Base-by-base conservation (phyloP, 2,329 filamentous ascomycete species). In the Keithomyces neogunnii region DNA sequence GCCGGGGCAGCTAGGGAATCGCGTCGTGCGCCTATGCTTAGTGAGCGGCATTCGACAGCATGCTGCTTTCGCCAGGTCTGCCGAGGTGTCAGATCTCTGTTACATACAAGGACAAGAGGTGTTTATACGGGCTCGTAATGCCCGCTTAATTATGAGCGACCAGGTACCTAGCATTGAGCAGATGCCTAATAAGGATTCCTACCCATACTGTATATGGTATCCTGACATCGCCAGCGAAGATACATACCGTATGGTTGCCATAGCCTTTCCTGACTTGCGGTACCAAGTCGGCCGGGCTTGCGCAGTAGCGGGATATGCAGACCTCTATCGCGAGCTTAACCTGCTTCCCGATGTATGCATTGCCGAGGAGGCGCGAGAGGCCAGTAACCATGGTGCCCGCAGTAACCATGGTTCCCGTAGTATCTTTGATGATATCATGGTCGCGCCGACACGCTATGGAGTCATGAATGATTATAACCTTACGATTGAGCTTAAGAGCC, bases 121-220 rank as follows among this genome's bases (percentile, higher is more conserved):
- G 2, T 35, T 50, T 38, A 44, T 33, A 3, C 26, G 42, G 8
- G 42, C 48, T 4, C n/a, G n/a, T 5, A 66, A 70, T 52, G 66
- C 68, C 5, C 59, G 67, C 19, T 50, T 56, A 5, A 68, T 69
- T 47, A 70, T 71, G 66, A 69, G 66, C 55, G 62, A 66, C 30
- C 48, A 33, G 1, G 57, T 72, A 8, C 69, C 66, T 19, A 26
- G 13, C 5, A 28, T 33, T 33, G 19, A 47, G 0, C 48, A 61
- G 10, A 63, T 54, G 45, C n/a, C 40, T 0, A 44, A 53, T 3
- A 42, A 55, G 11, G 51, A 57, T 5, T 55, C 61, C 3, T 51
- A 59, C 1, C 69, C 68, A 0, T 73, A 73, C 55, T 73, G 70
- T 50, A 69, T 73, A 44, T 73, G 69, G 69, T 54, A 70, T 53